Evolutionary conservation across 106 monocot species (phyloP).

Genomic region (Cymbidium sinense): DNA sequence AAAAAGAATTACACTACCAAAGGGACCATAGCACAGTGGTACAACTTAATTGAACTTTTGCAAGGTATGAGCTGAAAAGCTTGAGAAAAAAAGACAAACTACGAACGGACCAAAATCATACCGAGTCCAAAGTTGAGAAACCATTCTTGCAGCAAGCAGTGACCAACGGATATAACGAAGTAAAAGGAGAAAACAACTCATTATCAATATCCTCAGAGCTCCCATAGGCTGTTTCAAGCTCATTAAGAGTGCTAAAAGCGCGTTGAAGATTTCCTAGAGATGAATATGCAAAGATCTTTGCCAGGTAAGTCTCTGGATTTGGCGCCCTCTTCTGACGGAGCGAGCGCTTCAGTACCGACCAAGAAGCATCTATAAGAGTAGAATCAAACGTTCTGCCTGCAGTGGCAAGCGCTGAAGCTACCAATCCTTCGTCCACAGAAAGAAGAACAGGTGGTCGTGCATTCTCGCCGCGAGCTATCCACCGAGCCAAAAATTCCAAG

Average conservation of each 20-base stretch:
- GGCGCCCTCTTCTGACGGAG: slow-evolving; percentile 78
- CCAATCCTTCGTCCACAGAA: slow-evolving; percentile 84
- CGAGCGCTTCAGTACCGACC: slow-evolving; percentile 55
- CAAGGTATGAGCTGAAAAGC: not conserved
- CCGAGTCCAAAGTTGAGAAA: slow-evolving; percentile 83
- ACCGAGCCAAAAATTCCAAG: slow-evolving; percentile 74
- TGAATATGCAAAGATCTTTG: slow-evolving; percentile 75
- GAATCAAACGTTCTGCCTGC: slow-evolving; percentile 71
- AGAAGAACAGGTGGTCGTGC: slow-evolving; percentile 66
- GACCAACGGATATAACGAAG: slow-evolving; percentile 79
- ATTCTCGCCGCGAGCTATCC: slow-evolving; percentile 83
- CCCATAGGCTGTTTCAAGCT: slow-evolving; percentile 71
- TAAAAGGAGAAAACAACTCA: slow-evolving; percentile 87
- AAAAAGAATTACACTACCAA: not conserved
- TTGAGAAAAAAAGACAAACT: not conserved
- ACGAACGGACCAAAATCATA: slow-evolving; percentile 15
- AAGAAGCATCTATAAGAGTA: slow-evolving; percentile 66
- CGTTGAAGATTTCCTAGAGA: slow-evolving; percentile 70
- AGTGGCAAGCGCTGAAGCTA: slow-evolving; percentile 49
- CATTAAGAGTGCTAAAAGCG: slow-evolving; percentile 78
- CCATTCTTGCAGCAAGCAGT: slow-evolving; percentile 86
- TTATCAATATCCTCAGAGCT: slow-evolving; percentile 44
- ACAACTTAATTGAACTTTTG: not conserved
- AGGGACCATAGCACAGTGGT: not conserved
- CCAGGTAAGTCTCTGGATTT: slow-evolving; percentile 72